Conservation (phyloP, 1,284 basidiomycete genomes). For the Exsudoporus floridanus region DNA sequence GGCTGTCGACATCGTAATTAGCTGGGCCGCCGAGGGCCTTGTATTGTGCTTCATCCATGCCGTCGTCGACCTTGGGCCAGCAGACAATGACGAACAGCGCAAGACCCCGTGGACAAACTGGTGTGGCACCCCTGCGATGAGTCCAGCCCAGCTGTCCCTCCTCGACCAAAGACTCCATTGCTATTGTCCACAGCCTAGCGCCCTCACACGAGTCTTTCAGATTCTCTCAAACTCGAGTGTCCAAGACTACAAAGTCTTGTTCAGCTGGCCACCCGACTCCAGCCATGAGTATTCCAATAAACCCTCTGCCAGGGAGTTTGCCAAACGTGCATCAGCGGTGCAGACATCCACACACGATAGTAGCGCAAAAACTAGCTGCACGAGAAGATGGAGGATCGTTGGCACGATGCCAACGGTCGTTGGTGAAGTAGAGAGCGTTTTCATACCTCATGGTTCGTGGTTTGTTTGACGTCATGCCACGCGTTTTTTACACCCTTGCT, state of each 20-base stretch:
- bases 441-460: slow-evolving; percentile 86
- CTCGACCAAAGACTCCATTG: slow-evolving; percentile 58
- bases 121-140: slow-evolving; percentile 80
- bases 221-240: slow-evolving; percentile 59
- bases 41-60: slow-evolving; percentile 96
- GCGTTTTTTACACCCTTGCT: slow-evolving; percentile 33
- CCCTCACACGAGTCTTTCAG: slow-evolving; percentile 75
- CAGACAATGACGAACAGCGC: slow-evolving; percentile 77
- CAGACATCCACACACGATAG: slow-evolving; percentile 59
- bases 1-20: slow-evolving; percentile 90
- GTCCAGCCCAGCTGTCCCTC: slow-evolving; percentile 52
- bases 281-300: slow-evolving; percentile 44
- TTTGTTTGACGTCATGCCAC: slow-evolving; percentile 37
- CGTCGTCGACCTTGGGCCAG: slow-evolving; percentile 70
- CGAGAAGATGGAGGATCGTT: slow-evolving; percentile 83
- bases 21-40: slow-evolving; percentile 89
- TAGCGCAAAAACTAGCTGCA: slow-evolving; percentile 89
- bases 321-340: slow-evolving; percentile 77
- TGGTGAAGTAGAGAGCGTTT: slow-evolving; percentile 81
- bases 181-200: slow-evolving; percentile 49
- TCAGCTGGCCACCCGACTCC: slow-evolving; percentile 86
- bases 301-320: slow-evolving; percentile 80
- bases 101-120: slow-evolving; percentile 91
- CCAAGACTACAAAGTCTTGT: slow-evolving; percentile 58
- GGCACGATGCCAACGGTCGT: slow-evolving; percentile 69